phyloP scores from a whole-genome alignment of 1,139 yeast genomes.

The Pichia cactophila region DNA sequence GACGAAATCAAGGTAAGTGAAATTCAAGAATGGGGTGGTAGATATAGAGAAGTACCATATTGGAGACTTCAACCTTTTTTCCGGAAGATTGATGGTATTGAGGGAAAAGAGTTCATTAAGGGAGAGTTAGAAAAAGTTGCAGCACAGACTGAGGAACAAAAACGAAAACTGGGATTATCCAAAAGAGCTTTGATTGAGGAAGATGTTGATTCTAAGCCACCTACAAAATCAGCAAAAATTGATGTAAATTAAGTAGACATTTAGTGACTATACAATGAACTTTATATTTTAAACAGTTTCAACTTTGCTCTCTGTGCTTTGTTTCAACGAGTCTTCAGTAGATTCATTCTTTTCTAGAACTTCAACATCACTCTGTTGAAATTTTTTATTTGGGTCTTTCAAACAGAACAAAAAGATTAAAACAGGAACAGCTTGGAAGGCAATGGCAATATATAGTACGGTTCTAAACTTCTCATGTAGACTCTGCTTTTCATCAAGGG shows the following conservation, averaged over 20 bases:
- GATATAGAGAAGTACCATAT: slow-evolving; percentile 77
- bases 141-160: slow-evolving; percentile 14
- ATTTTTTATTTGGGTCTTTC: neutral
- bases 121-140: slow-evolving; percentile 17
- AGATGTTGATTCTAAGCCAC: neutral
- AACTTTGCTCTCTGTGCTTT: neutral
- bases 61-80: slow-evolving; percentile 98
- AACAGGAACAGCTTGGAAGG: slow-evolving; percentile 5
- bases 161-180: slow-evolving; percentile 3
- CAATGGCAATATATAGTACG: slow-evolving; percentile 10
- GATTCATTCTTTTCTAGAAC: neutral
- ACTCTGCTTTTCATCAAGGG: slow-evolving; percentile 1
- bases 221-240: slow-evolving; percentile 1
- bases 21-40: slow-evolving; percentile 67
- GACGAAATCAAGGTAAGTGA: slow-evolving; percentile 53
- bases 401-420: slow-evolving; percentile 3
- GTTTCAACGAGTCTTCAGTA: neutral
- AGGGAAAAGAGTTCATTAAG: slow-evolving; percentile 38
- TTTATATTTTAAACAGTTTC: neutral
- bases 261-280: no score
- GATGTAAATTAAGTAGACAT: neutral
- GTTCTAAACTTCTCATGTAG: slow-evolving; percentile 9
- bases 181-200: slow-evolving; percentile 5
- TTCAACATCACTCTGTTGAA: neutral
- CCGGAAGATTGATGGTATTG: slow-evolving; percentile 70